Evolutionary conservation across 768 basidiomycete genomes (phyloP).

Genomic region (Collybia mongolica): DNA sequence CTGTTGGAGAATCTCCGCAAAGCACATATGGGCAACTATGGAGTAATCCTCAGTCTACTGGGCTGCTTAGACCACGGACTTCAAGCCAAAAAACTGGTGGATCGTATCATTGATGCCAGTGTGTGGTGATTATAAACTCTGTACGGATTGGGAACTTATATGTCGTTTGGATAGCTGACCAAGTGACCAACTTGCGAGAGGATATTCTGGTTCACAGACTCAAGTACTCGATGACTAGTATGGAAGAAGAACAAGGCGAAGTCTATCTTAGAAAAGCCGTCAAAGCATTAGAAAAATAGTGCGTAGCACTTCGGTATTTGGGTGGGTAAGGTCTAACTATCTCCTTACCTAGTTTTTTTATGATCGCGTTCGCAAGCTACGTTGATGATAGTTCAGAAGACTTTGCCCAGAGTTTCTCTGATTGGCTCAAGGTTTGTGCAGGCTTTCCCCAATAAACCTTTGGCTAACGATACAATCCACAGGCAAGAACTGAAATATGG

Average conservation of each 20-base stretch:
- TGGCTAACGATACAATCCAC: neutral
- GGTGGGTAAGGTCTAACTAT: too few relatives aligned
- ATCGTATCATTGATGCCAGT: conserved; percentile 82
- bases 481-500: conserved; percentile 88
- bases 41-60: conserved; percentile 85
- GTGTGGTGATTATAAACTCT: conserved; percentile 16
- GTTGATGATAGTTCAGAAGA: conserved; percentile 64
- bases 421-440: conserved; percentile 75
- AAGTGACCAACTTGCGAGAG: conserved; percentile 89
- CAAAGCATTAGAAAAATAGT: conserved; percentile 89
- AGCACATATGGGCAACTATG: conserved; percentile 91
- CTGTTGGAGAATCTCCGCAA: conserved; percentile 86
- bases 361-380: conserved; percentile 91
- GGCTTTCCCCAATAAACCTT: neutral
- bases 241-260: conserved; percentile 63
- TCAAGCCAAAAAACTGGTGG: conserved; percentile 85
- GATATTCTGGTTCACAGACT: conserved; percentile 82
- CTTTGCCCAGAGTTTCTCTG: conserved; percentile 70
- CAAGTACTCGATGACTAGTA: conserved; percentile 79
- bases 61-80: conserved; percentile 90
- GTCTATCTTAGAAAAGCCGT: conserved; percentile 62
- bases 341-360: conserved; percentile 68
- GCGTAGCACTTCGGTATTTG: conserved; percentile 19
- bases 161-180: conserved; percentile 62
- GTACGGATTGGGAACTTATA: neutral